Evolutionary conservation across 2,329 filamentous ascomycete genomes (phyloP), one percentile per base, ranked within the genome.

Genomic region (Amauroascus verrucosus): DNA sequence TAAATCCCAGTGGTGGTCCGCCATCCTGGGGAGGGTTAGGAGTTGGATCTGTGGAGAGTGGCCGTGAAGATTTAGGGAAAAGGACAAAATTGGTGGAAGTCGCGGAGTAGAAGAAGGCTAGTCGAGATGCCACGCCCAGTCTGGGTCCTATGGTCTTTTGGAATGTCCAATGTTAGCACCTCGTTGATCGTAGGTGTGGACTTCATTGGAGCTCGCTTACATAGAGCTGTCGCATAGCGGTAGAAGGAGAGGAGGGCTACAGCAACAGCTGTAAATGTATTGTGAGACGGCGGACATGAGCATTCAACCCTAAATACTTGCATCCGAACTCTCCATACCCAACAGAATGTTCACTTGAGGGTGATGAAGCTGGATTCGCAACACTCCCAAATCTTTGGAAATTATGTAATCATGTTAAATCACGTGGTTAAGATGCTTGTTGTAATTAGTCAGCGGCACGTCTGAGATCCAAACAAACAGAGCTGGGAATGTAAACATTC

Each of bases 41-140:
- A 46, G 58, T 58, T 28, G 60, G 58, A 48, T 65, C 60, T n/a
- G 57, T 62, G n/a, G 68, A 66, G 48, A 69, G 57, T 41, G 54
- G 61, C 49, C 66, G 67, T 37, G 56, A 53, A 20, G 57, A 62
- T 35, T 46, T 46, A 5, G 45, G 24, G 37, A 32, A 44, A 6
- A 16, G 8, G 37, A 14, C 22, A 20, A 51, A 43, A 60, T 59
- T 43, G 47, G 38, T 41, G 43, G 61, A 56, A 59, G 54, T 44
- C 55, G 55, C 46, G 59, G 50, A 54, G 58, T 54, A 24, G 59
- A 58, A 44, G 55, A 53, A 33, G 54, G 50, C 30, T 57, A 53
- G 51, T 58, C 62, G 50, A 64, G 55, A 48, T 57, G 60, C 53
- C 60, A 54, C 56, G 47, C 62, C 54, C 51, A 56, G 30, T 22